Evolutionary conservation across 2,329 filamentous ascomycete species (phyloP).

Genomic region (Simplicillium aogashimaense): DNA sequence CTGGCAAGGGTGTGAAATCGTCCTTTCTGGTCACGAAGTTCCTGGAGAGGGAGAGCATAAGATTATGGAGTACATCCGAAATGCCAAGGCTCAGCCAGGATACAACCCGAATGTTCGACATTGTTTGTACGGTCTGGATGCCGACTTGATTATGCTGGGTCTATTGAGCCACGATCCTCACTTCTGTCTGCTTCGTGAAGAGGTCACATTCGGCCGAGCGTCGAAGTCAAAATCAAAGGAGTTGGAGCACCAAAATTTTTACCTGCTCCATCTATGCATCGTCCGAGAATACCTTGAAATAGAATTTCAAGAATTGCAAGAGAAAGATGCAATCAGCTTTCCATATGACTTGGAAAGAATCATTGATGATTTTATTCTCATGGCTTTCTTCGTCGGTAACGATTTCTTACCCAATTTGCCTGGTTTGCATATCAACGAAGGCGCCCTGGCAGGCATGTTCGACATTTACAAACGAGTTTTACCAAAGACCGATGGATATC

Average conservation of each 20-base stretch:
- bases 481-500: slow-evolving; percentile 81
- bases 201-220: slow-evolving; percentile 91
- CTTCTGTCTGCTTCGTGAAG: slow-evolving; percentile 92
- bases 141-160: slow-evolving; percentile 97
- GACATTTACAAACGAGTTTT: slow-evolving; percentile 87
- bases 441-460: slow-evolving; percentile 94
- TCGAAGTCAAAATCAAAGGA: slow-evolving; percentile 88
- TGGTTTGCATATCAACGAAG: slow-evolving; percentile 96
- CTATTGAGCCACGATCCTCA: slow-evolving; percentile 96
- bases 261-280: slow-evolving; percentile 91
- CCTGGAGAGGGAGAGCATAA: slow-evolving; percentile 98
- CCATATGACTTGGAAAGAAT: slow-evolving; percentile 89
- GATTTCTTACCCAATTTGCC: slow-evolving; percentile 97
- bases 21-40: slow-evolving; percentile 94
- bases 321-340: slow-evolving; percentile 61
- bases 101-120: slow-evolving; percentile 93
- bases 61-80: slow-evolving; percentile 99
- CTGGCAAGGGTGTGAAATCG: slow-evolving; percentile 94
- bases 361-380: slow-evolving; percentile 98
- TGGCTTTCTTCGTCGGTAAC: slow-evolving; percentile 99
- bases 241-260: slow-evolving; percentile 97
- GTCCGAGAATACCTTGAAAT: slow-evolving; percentile 94
- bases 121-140: slow-evolving; percentile 94
- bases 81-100: slow-evolving; percentile 86
- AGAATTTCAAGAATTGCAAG: slow-evolving; percentile 88